Evolutionary conservation across 345 rosid genomes (phyloP).

Genomic region (Toxicodendron radicans): DNA sequence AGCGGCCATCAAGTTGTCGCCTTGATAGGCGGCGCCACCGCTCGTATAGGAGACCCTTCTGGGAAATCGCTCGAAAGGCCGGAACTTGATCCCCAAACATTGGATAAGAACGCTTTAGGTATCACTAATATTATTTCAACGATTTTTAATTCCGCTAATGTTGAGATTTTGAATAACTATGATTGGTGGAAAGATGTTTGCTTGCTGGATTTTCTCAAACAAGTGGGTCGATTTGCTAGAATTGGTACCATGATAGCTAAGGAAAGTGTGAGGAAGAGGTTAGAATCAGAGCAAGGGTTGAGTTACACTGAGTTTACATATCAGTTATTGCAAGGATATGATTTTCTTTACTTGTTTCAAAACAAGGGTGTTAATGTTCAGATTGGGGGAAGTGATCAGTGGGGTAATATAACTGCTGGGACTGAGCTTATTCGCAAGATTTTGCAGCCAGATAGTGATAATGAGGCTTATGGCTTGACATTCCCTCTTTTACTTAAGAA

Average conservation of each 20-base stretch:
- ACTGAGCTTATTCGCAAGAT: constrained; percentile 84
- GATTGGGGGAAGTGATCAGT: constrained; percentile 97
- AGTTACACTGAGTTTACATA: constrained; percentile 92
- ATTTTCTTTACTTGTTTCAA: constrained; percentile 65
- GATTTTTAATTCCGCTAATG: constrained; percentile 34
- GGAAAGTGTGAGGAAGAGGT: constrained; percentile 91
- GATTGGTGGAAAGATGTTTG: constrained; percentile 95
- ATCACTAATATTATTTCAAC: constrained; percentile 46
- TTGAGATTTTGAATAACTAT: constrained; percentile 71
- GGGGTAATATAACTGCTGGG: constrained; percentile 97
- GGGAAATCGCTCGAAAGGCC: constrained; percentile 94
- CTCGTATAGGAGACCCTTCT: constrained; percentile 90
- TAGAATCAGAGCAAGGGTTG: constrained; percentile 94
- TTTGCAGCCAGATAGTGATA: constrained; percentile 63
- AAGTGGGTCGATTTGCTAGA: constrained; percentile 80
- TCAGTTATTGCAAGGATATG: constrained; percentile 92
- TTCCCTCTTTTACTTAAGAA: constrained; percentile 86
- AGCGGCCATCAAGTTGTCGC: constrained; percentile 90
- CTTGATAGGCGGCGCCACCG: constrained; percentile 93
- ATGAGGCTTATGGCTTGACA: constrained; percentile 65
- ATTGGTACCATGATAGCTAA: constrained; percentile 85
- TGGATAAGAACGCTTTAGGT: constrained; percentile 61
- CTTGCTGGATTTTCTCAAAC: constrained; percentile 75
- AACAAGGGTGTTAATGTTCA: constrained; percentile 80
- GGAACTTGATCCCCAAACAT: constrained; percentile 55